Evolutionary conservation across 2,329 filamentous ascomycete genomes (phyloP).

Genomic region (Rachicladosporium sp.): DNA sequence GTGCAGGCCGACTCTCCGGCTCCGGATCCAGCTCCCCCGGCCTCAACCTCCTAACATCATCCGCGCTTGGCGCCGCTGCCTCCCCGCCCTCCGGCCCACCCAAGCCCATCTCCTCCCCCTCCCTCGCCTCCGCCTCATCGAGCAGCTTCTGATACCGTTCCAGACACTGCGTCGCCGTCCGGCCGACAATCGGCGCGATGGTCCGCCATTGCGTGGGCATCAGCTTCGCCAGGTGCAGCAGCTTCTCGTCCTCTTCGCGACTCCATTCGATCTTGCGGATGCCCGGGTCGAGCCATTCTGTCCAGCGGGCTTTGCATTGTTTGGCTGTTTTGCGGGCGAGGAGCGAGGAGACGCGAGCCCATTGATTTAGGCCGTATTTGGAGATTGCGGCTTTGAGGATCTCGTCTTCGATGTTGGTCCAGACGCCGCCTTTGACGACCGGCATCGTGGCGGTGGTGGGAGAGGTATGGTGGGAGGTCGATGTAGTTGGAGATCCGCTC

Average conservation of each 20-base stretch:
- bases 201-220: slow-evolving; percentile 99
- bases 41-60: slow-evolving; percentile 70
- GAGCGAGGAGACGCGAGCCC: slow-evolving; percentile 94
- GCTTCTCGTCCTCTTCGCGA: slow-evolving; percentile 94
- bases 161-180: slow-evolving; percentile 6
- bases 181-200: slow-evolving; percentile 68
- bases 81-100: slow-evolving; percentile 83
- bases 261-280: slow-evolving; percentile 99
- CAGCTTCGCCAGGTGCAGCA: slow-evolving; percentile 90
- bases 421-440: slow-evolving; percentile 55
- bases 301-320: slow-evolving; percentile 98
- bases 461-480: background rate
- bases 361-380: slow-evolving; percentile 93
- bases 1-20: slow-evolving; percentile 87
- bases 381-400: slow-evolving; percentile 92
- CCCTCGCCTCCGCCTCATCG: slow-evolving; percentile 86
- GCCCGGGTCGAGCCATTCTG: slow-evolving; percentile 93
- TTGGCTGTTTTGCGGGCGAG: slow-evolving; percentile 96
- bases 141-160: slow-evolving; percentile 73
- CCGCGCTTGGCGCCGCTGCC: slow-evolving; percentile 73
- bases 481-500: no score
- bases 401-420: slow-evolving; percentile 73
- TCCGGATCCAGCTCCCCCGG: slow-evolving; percentile 96
- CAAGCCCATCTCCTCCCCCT: slow-evolving; percentile 62
- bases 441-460: slow-evolving; percentile 37